Evolutionary conservation across 257 asterid genomes (phyloP).

Genomic region (Petunia secreta): DNA sequence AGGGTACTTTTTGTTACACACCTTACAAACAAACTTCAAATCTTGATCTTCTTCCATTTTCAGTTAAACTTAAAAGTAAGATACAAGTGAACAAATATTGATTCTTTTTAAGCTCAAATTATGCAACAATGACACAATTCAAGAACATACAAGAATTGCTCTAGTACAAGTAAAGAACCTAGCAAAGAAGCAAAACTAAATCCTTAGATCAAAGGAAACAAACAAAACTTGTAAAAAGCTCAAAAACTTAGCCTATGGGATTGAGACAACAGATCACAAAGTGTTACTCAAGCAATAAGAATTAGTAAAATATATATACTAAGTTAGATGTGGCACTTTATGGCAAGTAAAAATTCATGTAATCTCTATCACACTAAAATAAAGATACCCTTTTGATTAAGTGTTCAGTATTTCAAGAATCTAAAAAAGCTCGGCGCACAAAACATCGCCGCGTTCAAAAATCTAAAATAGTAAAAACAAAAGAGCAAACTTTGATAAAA

Average conservation of each 20-base stretch:
- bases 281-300: conserved; percentile 23
- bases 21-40: conserved; percentile 61
- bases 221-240: conserved; percentile 14
- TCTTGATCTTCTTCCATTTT: conserved; percentile 61
- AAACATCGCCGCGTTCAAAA: no score
- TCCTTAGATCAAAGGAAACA: conserved; percentile 18
- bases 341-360: conserved; percentile 1
- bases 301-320: not conserved
- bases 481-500: no score
- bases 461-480: no score
- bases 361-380: not conserved
- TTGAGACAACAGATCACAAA: conserved; percentile 24
- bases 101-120: not conserved
- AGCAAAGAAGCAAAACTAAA: not conserved
- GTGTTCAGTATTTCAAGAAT: conserved; percentile 21
- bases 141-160: not conserved
- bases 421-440: no score
- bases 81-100: not conserved
- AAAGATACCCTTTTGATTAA: conserved; percentile 12
- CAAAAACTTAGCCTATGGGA: conserved; percentile 21
- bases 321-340: conserved; percentile 20
- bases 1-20: conserved; percentile 66
- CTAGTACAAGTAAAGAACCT: not conserved
- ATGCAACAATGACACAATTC: conserved; percentile 2
- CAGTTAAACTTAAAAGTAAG: not conserved